Evolutionary conservation across 169 alveolate genomes (phyloP).

Genomic region (Perkinsus marinus): DNA sequence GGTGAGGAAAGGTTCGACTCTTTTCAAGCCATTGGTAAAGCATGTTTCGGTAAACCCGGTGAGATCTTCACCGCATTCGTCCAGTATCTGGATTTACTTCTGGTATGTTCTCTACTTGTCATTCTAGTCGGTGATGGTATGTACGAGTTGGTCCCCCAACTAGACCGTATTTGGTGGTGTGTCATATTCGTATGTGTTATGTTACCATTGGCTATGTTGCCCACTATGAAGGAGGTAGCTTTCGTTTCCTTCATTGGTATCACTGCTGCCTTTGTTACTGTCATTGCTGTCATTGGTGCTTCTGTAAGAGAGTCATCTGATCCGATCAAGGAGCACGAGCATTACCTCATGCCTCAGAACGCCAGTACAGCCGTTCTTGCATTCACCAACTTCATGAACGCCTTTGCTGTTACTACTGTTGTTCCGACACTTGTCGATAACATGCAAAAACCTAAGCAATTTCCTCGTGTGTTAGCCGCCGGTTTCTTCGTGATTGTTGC

Average conservation of each 20-base stretch:
- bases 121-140: background rate
- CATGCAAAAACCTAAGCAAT: background rate
- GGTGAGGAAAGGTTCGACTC: background rate
- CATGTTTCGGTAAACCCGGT: background rate
- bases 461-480: background rate
- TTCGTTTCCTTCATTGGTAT: background rate
- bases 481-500: background rate
- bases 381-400: background rate
- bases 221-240: background rate
- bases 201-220: background rate
- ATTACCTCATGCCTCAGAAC: background rate
- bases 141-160: background rate
- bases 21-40: background rate
- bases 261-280: background rate
- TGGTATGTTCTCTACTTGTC: background rate
- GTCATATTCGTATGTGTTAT: background rate
- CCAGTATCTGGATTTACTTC: background rate
- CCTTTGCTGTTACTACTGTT: background rate
- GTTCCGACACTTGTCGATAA: background rate
- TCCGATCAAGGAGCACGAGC: background rate
- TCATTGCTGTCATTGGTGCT: background rate
- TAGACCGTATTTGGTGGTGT: background rate
- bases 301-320: background rate
- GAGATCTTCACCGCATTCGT: background rate
- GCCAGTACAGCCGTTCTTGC: background rate